A percentile compares a stretch with the other conserved stretches of the same genome.
Evolutionary conservation across 2,329 filamentous ascomycete genomes (phyloP).

Genomic region (Parasarocladium wereldwijsianum): DNA sequence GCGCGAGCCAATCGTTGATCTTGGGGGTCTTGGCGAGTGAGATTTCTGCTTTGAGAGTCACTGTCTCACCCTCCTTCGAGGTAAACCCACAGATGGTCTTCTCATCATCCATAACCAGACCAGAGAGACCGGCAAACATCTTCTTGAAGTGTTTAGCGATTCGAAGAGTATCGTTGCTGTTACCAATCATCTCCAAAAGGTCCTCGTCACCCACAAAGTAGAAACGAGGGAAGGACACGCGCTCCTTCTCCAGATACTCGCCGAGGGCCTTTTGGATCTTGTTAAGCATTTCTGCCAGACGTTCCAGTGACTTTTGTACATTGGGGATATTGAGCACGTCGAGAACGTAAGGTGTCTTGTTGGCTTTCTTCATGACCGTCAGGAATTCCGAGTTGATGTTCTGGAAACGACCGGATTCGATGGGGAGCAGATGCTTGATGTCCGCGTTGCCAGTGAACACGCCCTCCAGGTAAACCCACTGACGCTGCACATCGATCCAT

Average conservation of each 20-base stretch:
- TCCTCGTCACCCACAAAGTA: slow-evolving; percentile 99
- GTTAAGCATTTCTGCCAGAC: slow-evolving; percentile 90
- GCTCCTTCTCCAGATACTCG: slow-evolving; percentile 95
- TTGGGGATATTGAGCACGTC: slow-evolving; percentile 93
- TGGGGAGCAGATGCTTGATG: slow-evolving; percentile 93
- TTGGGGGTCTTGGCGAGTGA: slow-evolving; percentile 85
- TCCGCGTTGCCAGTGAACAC: slow-evolving; percentile 98
- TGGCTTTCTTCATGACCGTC: slow-evolving; percentile 98
- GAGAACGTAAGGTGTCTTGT: slow-evolving; percentile 87
- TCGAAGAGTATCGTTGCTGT: slow-evolving; percentile 91
- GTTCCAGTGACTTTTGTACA: slow-evolving; percentile 89
- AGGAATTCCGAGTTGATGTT: slow-evolving; percentile 99
- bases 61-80: slow-evolving; percentile 87
- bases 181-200: slow-evolving; percentile 95
- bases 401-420: slow-evolving; percentile 92
- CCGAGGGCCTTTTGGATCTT: slow-evolving; percentile 98
- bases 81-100: slow-evolving; percentile 80
- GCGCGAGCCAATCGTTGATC: slow-evolving; percentile 97
- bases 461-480: slow-evolving; percentile 98
- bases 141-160: slow-evolving; percentile 99
- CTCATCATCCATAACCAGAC: slow-evolving; percentile 82
- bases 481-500: slow-evolving; percentile 99
- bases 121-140: slow-evolving; percentile 96
- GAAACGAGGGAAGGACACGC: slow-evolving; percentile 94
- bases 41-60: slow-evolving; percentile 78